phyloP scores from a whole-genome alignment of 2,329 filamentous ascomycete genomes.

The Fusarium sp. region DNA sequence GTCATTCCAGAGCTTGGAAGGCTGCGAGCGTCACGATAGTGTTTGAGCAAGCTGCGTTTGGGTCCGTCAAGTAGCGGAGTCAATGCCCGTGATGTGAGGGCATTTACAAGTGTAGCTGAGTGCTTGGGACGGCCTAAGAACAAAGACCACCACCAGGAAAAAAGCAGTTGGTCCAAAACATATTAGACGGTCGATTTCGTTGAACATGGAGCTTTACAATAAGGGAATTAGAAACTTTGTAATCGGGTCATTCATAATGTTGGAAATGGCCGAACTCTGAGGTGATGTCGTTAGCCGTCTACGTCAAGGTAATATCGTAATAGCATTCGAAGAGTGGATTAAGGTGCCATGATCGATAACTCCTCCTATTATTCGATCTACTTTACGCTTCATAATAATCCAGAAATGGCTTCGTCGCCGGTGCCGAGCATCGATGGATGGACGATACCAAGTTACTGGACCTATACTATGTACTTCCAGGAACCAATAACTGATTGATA shows the following conservation, averaged over 20 bases:
- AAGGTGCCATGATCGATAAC: background rate
- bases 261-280: background rate
- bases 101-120: conserved; percentile 6
- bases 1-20: conserved; percentile 17
- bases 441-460: background rate
- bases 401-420: background rate
- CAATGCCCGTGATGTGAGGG: conserved; percentile 5
- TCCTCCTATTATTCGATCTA: background rate
- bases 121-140: too few species aligned
- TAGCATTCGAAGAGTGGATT: background rate
- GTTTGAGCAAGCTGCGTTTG: conserved; percentile 1
- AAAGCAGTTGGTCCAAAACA: too few species aligned
- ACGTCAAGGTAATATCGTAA: background rate
- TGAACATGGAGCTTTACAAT: too few species aligned
- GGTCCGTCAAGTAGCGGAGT: conserved; percentile 3
- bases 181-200: too few species aligned
- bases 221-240: background rate
- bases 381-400: background rate
- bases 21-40: background rate
- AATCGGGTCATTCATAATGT: background rate
- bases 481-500: background rate
- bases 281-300: background rate
- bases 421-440: too few species aligned
- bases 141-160: too few species aligned
- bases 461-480: background rate